Evolutionary conservation across 345 rosid genomes (phyloP).

Genomic region (Populus simonii): DNA sequence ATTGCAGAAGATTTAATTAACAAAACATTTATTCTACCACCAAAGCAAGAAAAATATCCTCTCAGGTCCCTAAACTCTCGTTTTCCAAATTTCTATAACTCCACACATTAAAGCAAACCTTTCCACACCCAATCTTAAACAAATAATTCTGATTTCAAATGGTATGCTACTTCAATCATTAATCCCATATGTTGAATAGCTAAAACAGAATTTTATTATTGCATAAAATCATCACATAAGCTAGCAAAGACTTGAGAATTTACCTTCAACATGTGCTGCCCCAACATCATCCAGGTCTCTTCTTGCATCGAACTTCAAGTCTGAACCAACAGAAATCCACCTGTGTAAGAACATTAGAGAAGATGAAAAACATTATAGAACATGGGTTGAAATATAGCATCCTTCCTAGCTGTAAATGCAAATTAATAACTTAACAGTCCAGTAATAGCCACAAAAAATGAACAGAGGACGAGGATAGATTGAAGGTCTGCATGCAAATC

Average conservation of each 20-base stretch:
- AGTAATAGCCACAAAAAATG: neutral
- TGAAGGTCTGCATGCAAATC: neutral
- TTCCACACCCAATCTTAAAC: neutral
- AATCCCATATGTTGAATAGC: neutral
- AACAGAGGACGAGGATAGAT: neutral
- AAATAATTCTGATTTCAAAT: neutral
- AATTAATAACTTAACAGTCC: neutral
- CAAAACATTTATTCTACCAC: neutral
- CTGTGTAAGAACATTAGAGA: slow-evolving; percentile 42
- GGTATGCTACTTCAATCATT: neutral
- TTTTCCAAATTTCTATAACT: neutral
- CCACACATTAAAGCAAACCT: neutral
- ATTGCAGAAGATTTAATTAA: neutral
- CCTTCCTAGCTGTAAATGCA: neutral
- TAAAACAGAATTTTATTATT: neutral
- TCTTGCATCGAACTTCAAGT: slow-evolving; percentile 91
- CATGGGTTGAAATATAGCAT: slow-evolving; percentile 1
- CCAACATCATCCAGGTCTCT: slow-evolving; percentile 98
- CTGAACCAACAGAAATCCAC: slow-evolving; percentile 99
- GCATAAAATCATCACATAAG: neutral
- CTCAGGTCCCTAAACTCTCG: neutral
- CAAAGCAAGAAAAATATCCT: neutral
- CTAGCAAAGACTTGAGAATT: slow-evolving; percentile 9
- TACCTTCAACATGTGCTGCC: slow-evolving; percentile 76
- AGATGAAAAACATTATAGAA: slow-evolving; percentile 14